These are phyloP conservation scores for Zygoascus bituminiphila DNA, from an alignment of 805 yeast genomes.

Conservation along the genomic window DNA sequence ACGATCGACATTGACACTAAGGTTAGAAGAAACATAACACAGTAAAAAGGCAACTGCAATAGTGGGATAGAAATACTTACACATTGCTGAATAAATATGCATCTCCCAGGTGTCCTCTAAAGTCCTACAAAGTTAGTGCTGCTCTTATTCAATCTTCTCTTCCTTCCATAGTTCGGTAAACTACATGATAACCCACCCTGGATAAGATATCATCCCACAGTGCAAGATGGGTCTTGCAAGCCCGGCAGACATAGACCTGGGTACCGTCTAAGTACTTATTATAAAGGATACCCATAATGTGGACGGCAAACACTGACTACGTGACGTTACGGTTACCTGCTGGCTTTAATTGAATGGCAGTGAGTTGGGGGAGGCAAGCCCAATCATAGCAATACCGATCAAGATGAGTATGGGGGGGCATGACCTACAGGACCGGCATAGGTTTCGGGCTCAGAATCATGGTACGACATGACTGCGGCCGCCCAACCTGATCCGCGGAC, in stretches of 20 bases:
- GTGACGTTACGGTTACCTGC: no score
- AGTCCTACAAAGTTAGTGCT: slow-evolving; percentile 26
- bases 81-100: slow-evolving; percentile 48
- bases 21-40: neutral
- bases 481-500: no score
- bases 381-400: no score
- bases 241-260: slow-evolving; percentile 32
- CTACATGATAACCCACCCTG: slow-evolving; percentile 24
- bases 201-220: slow-evolving; percentile 31
- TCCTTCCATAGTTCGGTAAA: neutral
- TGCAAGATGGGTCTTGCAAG: slow-evolving; percentile 37
- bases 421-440: no score
- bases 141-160: neutral
- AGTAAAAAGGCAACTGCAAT: neutral
- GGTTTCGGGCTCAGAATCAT: no score
- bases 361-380: no score
- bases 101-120: slow-evolving; percentile 49
- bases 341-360: no score
- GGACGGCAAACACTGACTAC: no score
- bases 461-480: no score
- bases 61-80: slow-evolving; percentile 16
- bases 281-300: slow-evolving; percentile 45
- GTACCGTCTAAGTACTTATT: slow-evolving; percentile 32
- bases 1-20: slow-evolving; percentile 35
- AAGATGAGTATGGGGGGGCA: no score